Conservation (phyloP, 2,329 filamentous ascomycete genomes). For the Colletotrichum cereale region DNA sequence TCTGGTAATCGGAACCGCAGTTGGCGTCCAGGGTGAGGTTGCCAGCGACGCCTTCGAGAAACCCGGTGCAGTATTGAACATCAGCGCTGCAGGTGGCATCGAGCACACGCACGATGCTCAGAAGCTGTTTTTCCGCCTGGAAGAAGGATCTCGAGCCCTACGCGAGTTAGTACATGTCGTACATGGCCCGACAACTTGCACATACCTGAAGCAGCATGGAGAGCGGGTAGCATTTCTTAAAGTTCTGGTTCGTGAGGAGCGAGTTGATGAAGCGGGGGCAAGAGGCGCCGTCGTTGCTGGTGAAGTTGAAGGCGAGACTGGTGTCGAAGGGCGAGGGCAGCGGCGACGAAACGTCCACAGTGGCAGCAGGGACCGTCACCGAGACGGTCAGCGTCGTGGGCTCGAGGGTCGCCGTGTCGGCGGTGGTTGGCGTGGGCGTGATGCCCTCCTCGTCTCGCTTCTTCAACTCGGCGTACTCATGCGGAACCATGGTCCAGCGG, state of each 20-base stretch:
- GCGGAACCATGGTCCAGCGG: conserved; percentile 42
- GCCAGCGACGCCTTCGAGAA: conserved; percentile 74
- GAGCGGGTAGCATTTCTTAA: conserved; percentile 82
- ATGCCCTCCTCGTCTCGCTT: conserved; percentile 45
- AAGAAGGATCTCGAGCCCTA: conserved; percentile 90
- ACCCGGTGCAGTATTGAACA: conserved; percentile 71
- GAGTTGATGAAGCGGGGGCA: conserved; percentile 77
- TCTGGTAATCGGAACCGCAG: conserved; percentile 79
- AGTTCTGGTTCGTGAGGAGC: conserved; percentile 75
- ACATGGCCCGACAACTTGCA: conserved; percentile 9
- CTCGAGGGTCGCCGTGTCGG: conserved; percentile 7
- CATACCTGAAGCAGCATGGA: conserved; percentile 85
- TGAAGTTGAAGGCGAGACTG: conserved; percentile 72
- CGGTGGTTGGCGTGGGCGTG: conserved; percentile 29
- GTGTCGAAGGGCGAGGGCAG: conserved; percentile 78
- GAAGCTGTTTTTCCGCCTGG: conserved; percentile 76
- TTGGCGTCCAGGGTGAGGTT: conserved; percentile 72
- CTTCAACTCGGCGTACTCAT: conserved; percentile 37
- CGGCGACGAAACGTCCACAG: conserved; percentile 51
- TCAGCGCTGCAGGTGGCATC: conserved; percentile 82
- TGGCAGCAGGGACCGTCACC: conserved; percentile 43
- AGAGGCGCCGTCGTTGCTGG: conserved; percentile 58
- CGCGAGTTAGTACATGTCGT: conserved; percentile 42
- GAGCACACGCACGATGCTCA: conserved; percentile 81
- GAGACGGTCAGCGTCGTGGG: conserved; percentile 36